Percentiles rank a stretch among this genome's conserved stretches.
phyloP scores from a whole-genome alignment of 441 rosid genomes.

The Manihot esculenta region DNA sequence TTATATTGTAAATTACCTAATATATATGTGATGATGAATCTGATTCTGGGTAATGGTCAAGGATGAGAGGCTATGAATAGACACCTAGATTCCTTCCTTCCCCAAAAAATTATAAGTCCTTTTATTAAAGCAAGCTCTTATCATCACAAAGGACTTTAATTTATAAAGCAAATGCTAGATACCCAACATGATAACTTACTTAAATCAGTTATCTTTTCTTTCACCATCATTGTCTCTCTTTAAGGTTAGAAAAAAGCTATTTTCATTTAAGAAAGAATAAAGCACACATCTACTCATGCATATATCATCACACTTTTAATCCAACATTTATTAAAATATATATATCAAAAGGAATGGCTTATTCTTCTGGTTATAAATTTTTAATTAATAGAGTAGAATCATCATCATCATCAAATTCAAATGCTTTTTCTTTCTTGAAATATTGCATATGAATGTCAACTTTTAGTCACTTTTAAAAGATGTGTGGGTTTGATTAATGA shows the following conservation, averaged over 20 bases:
- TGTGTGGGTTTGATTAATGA: slow-evolving; percentile 10
- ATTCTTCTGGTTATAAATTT: no score
- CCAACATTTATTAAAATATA: slow-evolving; percentile 20
- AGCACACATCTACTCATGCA: slow-evolving; percentile 5
- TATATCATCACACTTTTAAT: slow-evolving; percentile 16
- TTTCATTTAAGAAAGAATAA: slow-evolving; percentile 27
- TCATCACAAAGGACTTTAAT: neutral
- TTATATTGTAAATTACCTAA: no score
- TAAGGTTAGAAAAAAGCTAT: slow-evolving; percentile 19
- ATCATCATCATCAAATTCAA: no score
- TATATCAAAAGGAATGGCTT: no score
- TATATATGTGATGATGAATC: no score
- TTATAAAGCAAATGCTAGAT: slow-evolving; percentile 37
- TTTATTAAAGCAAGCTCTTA: no score
- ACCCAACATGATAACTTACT: slow-evolving; percentile 4
- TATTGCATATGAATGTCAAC: neutral
- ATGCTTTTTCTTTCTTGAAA: no score
- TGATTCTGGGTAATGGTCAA: no score
- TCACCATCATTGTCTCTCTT: slow-evolving; percentile 25
- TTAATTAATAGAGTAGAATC: no score
- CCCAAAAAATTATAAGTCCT: neutral
- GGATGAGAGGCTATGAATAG: slow-evolving; percentile 1
- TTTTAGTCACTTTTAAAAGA: slow-evolving; percentile 17
- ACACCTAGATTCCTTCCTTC: slow-evolving; percentile 30
- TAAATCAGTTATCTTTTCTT: neutral